These are phyloP conservation scores for Macadamia integrifolia DNA, from an alignment of 164 flowering plant species.

Conservation along the genomic window DNA sequence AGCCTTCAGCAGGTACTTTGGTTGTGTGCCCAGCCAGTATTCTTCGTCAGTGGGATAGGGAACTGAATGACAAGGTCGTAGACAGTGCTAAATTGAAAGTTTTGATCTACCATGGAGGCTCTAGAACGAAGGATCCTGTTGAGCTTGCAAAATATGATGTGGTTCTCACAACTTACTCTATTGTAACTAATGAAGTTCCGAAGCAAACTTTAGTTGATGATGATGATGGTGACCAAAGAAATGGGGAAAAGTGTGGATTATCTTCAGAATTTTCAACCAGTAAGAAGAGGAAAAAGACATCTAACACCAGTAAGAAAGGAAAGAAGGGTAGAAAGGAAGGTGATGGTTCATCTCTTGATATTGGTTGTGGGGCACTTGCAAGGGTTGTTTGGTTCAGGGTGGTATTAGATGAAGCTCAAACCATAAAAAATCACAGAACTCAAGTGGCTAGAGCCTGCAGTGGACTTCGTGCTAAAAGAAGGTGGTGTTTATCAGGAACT, in stretches of 20 bases:
- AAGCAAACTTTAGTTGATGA: conserved; percentile 77
- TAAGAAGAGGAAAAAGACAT: conserved; percentile 56
- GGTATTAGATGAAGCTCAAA: conserved; percentile 95
- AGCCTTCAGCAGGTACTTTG: conserved; percentile 86
- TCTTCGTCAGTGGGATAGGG: conserved; percentile 93
- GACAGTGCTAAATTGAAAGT: conserved; percentile 58
- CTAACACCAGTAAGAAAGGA: conserved; percentile 41
- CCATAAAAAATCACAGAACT: conserved; percentile 92
- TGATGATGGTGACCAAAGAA: conserved; percentile 60
- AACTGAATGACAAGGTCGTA: conserved; percentile 77
- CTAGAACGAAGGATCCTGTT: conserved; percentile 70
- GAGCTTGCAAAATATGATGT: conserved; percentile 84
- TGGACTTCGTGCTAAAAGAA: conserved; percentile 85
- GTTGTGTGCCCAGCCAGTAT: conserved; percentile 97
- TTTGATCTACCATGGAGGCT: conserved; percentile 81
- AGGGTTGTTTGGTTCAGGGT: conserved; percentile 86
- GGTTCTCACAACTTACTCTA: conserved; percentile 88
- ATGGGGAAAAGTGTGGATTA: conserved; percentile 52
- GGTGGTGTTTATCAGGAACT: conserved; percentile 99
- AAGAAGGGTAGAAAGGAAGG: conserved; percentile 57
- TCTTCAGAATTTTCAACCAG: conserved; percentile 51
- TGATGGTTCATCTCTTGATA: conserved; percentile 43
- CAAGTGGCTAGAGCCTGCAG: conserved; percentile 96
- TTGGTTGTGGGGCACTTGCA: conserved; percentile 66
- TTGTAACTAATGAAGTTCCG: conserved; percentile 92